Conservation (phyloP, 495 filamentous ascomycete species). For the Xylaria grammica region DNA sequence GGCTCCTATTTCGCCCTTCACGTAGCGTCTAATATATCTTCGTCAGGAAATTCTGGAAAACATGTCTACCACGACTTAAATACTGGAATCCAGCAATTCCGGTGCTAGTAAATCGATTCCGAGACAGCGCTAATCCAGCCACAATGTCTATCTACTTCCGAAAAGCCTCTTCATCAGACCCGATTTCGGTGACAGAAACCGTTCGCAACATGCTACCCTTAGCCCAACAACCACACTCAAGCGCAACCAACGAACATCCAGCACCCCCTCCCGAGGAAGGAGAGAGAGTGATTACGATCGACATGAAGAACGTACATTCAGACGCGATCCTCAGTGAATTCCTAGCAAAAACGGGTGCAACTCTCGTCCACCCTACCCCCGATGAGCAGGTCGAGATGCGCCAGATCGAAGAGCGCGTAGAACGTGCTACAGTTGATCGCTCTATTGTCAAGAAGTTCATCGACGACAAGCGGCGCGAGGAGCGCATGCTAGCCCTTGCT, state of each 20-base stretch:
- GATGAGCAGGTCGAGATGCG: constrained; percentile 65
- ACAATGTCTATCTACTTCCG: constrained; percentile 77
- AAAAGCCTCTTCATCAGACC: constrained; percentile 28
- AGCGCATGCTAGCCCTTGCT: constrained; percentile 45
- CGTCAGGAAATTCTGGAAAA: constrained; percentile 82
- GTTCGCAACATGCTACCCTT: constrained; percentile 32
- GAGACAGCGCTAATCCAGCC: constrained; percentile 62
- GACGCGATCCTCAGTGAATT: constrained; percentile 72
- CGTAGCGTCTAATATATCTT: neutral
- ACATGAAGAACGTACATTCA: constrained; percentile 66
- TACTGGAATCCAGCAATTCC: constrained; percentile 87
- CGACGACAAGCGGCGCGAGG: constrained; percentile 68
- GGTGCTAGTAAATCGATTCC: constrained; percentile 77
- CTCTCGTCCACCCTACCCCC: constrained; percentile 60
- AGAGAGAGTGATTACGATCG: constrained; percentile 57
- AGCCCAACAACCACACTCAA: constrained; percentile 42
- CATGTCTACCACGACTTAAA: constrained; percentile 83
- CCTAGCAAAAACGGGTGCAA: constrained; percentile 69
- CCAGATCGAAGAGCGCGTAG: constrained; percentile 63
- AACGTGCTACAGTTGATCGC: constrained; percentile 58
- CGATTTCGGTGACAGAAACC: constrained; percentile 28
- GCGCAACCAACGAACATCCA: constrained; percentile 38
- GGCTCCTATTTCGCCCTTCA: too few species aligned
- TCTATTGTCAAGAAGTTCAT: constrained; percentile 64
- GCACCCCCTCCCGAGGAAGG: constrained; percentile 49